Evolutionary conservation across 257 asterid genomes (phyloP), one percentile per base, ranked within the genome.

Genomic region (Salvia rosmarinus): DNA sequence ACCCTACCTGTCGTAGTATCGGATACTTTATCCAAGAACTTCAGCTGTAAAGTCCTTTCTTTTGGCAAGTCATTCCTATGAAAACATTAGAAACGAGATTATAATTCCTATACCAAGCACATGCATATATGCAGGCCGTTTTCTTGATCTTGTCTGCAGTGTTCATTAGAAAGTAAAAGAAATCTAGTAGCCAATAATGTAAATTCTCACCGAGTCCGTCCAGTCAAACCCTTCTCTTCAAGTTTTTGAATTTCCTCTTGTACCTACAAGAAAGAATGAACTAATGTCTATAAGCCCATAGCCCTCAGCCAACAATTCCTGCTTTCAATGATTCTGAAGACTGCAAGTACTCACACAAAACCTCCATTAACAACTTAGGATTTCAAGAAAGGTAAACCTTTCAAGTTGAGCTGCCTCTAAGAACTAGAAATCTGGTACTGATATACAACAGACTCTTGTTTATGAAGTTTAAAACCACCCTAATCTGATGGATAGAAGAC

Each of bases 21-120:
- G 6, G 69, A 77, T 12, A 89, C 80, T 30, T 81, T 68, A 13
- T 73, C 78, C 11, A 68, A 72, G 75, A 87, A 85, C 76, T 81
- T 71, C 61, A 89, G 83, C 51, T 52, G 57, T 49, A 85, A 71
- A 54, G n/a, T 42, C 62, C 76, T 83, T 52, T 79, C 78, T 23
- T 61, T 59, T 0, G 79, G 44, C 37, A 7, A 20, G 8, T 66
- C 67, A 30, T 70, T 80, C 80, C 92, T 86, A 70, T 21, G 19
- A 63, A 47, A 35, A 17, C 67, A 14, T 66, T 40, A 67, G 8
- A 20, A 43, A 65, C 17, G 3, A 56, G 65, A 28, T 12, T 4
- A 30, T 6, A 13, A 46, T 12, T 70, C 11, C 5, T 7, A 1
- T 23, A 9, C 11, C 57, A 9, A 59, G 52, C 10, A 44, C 3